A percentile compares a stretch with the other conserved stretches of the same genome.
These are phyloP conservation scores for Bolboschoenus planiculmis DNA, from an alignment of 176 grass and related monocot genomes.

Conservation along the genomic window DNA sequence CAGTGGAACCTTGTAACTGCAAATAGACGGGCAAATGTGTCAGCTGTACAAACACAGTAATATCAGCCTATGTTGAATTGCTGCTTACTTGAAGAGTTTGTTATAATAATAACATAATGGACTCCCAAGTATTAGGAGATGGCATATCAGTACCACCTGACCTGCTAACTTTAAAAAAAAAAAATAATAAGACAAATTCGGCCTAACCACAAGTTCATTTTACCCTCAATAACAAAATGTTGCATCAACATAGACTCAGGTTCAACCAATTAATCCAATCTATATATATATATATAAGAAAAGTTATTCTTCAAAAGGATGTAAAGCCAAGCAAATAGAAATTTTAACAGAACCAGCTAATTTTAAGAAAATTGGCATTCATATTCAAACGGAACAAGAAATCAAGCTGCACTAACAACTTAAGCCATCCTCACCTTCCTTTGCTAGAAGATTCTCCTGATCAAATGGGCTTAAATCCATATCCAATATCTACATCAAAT, in stretches of 20 bases:
- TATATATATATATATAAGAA: no score
- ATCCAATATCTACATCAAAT: conserved; percentile 19
- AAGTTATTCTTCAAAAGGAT: background rate
- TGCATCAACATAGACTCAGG: background rate
- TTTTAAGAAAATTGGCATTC: background rate
- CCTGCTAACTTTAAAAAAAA: background rate
- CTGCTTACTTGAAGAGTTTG: background rate
- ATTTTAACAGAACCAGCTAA: background rate
- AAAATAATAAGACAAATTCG: background rate
- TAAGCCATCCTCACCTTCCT: conserved; percentile 19
- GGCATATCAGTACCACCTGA: background rate
- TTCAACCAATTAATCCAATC: background rate
- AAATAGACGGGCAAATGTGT: conserved; percentile 8
- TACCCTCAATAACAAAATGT: background rate
- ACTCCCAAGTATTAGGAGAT: background rate
- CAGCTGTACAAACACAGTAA: background rate
- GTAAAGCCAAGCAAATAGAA: background rate
- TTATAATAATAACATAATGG: background rate
- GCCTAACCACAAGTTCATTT: background rate
- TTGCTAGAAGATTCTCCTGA: conserved; percentile 25
- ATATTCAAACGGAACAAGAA: background rate
- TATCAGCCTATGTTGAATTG: background rate
- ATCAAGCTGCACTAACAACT: background rate
- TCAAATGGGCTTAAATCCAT: conserved; percentile 31
- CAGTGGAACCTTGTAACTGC: conserved; percentile 67